phyloP scores from a whole-genome alignment of 1,139 yeast genomes.

The Eremothecium gossypii region DNA sequence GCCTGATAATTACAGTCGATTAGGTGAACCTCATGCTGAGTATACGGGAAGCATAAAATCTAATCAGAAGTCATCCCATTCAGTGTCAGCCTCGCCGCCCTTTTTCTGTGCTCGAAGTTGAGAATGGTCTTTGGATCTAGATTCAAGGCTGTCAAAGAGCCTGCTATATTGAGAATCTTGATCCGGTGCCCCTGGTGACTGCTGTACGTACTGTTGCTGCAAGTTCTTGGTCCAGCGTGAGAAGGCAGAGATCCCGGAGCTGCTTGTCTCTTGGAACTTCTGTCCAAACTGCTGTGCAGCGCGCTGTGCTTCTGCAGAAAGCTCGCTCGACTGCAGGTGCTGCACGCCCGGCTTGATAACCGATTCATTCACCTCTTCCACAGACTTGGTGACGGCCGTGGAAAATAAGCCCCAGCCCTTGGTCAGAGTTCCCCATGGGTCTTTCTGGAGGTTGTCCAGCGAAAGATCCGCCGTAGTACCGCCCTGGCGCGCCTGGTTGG shows the following conservation, averaged over 20 bases:
- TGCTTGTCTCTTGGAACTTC: slow-evolving; percentile 82
- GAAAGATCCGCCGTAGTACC: slow-evolving; percentile 41
- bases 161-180: slow-evolving; percentile 36
- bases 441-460: slow-evolving; percentile 67
- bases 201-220: slow-evolving; percentile 24
- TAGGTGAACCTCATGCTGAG: no score
- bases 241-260: slow-evolving; percentile 58
- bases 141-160: slow-evolving; percentile 34
- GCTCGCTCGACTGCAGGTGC: slow-evolving; percentile 72
- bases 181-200: slow-evolving; percentile 9
- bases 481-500: slow-evolving; percentile 8
- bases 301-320: slow-evolving; percentile 69
- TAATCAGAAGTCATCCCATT: slow-evolving; percentile 28
- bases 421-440: slow-evolving; percentile 79
- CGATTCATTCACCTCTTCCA: slow-evolving; percentile 74
- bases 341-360: slow-evolving; percentile 84
- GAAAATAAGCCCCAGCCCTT: slow-evolving; percentile 95
- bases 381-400: slow-evolving; percentile 69
- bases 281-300: slow-evolving; percentile 96
- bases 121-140: no score
- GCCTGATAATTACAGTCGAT: no score
- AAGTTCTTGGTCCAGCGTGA: slow-evolving; percentile 48
- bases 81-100: slow-evolving; percentile 18
- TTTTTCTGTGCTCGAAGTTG: no score
- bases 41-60: no score